Evolutionary conservation across 345 rosid genomes (phyloP), one percentile per base, ranked within the genome.

Genomic region (Cochlearia excelsa): DNA sequence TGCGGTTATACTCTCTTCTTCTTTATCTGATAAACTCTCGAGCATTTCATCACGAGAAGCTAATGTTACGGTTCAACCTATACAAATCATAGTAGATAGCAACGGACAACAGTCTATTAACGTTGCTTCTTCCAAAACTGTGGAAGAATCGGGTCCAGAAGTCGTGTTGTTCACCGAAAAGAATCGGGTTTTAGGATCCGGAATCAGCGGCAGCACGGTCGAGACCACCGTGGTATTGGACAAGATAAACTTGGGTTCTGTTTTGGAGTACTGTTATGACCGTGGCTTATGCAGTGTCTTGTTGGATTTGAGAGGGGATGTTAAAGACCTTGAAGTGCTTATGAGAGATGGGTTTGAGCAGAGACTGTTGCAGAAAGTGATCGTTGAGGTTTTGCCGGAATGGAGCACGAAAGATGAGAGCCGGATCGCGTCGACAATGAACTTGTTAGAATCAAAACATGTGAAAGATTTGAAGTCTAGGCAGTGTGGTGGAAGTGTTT

Each of bases 381-480:
- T 76, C 1, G 67, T 84, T 58, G 93, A 88, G 78, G 68, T 84
- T 42, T 66, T 84, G 61, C 95, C 96, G 6, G 30, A 75, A 57
- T 88, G 82, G 88, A 68, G 81, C 51, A 56, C 53, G 26, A 44
- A 74, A 4, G 51, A 59, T 6, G 65, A 41, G 23, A 70, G 41
- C 11, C 55, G 41, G 30, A 30, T 57, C 1, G 31, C 4, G 6
- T 65, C 68, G 23, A 69, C 23, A 16, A 16, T 73, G 56, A 66
- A 78, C 31, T 57, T 60, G 58, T 45, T 79, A 47, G 77, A 57
- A 54, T 62, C 72, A 72, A 75, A 76, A 40, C 69, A 75, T 11
- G 46, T 84, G 41, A 76, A 74, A 72, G 75, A 80, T 64, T 62
- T 90, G 48, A 80, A 69, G 50, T 68, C 77, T 27, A 76, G 34